Evolutionary conservation across 257 asterid species (phyloP), one percentile per base, ranked within the genome.

Genomic region (Parsonsia alboflavescens): DNA sequence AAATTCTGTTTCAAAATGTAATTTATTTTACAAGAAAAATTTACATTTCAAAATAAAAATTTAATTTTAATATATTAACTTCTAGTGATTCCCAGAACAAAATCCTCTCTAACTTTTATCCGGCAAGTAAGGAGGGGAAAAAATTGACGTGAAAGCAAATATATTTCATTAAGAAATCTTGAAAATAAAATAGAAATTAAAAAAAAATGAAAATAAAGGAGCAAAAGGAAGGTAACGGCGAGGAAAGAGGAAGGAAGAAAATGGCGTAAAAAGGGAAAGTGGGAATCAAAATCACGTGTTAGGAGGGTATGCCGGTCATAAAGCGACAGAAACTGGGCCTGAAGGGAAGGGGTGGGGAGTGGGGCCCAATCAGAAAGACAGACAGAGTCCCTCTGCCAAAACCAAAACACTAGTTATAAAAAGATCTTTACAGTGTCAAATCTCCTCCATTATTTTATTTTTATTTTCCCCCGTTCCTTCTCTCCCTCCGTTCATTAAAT

Each of bases 281-380:
- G 42, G 42, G 7, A 61, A 26, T 22, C 17, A 41, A 21, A 68
- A 11, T 24, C 58, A 44, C 58, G 41, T 22, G 73, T 68, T n/a
- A 22, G 42, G 30, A 22, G 45, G 53, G 53, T 24, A 48, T 68
- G 58, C 73, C 73, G 73, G 73, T 68, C 73, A 68, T 22, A 44
- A 45, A 68, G 73, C 73, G 73, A 68, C 73, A 68, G 58, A 64
- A 33, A 21, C 13, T 68, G 56, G 57, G 45, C 73, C 56, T 61
- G 16, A 13, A 33, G 39, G 39, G 39, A 33, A 33, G 16, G 68
- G 58, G 16, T 0, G 21, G 22, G 21, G 10, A n/a, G 56, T 9
- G 52, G 54, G 72, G 28, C 2, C 53, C 33, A 10, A 9, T 10
- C 24, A 21, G 19, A 36, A 16, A 41, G 61, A 54, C 61, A 36